A percentile compares a stretch with the other conserved stretches of the same genome.
Evolutionary conservation across 163 green algal genomes (phyloP).

Genomic region (Smithsoniella earleae): DNA sequence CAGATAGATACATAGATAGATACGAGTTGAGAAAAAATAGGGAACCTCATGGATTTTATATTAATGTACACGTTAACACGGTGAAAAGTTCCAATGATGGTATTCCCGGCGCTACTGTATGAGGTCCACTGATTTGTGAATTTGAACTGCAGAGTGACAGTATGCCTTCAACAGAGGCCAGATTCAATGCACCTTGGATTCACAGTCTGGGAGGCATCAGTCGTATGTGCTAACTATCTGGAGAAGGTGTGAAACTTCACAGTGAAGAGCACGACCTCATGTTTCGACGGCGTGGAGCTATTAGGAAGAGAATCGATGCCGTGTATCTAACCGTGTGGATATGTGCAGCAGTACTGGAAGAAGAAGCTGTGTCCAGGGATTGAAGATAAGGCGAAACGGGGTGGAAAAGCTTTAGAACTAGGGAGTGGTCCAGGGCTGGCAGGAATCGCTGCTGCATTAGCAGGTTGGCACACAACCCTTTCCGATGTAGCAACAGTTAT

Average conservation of each 20-base stretch:
- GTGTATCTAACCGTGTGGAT: background rate
- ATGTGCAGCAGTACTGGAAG: conserved; percentile 26
- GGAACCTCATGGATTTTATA: too few relatives aligned
- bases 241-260: conserved; percentile 20
- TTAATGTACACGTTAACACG: too few relatives aligned
- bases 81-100: too few relatives aligned
- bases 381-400: background rate
- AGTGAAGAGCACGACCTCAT: background rate
- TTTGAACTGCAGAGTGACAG: background rate
- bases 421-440: conserved; percentile 19
- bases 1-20: too few relatives aligned
- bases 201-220: conserved; percentile 24
- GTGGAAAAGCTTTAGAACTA: background rate
- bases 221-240: conserved; percentile 28
- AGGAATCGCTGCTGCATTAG: conserved; percentile 4
- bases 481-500: background rate
- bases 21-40: too few relatives aligned
- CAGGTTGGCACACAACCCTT: background rate
- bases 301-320: too few relatives aligned
- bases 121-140: too few relatives aligned
- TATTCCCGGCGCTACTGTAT: too few relatives aligned
- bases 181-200: conserved; percentile 2
- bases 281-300: too few relatives aligned
- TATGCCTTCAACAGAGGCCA: background rate
- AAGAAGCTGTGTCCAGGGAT: background rate